Conservation (phyloP, 2,329 filamentous ascomycete genomes). For the Diaporthe velutina region DNA sequence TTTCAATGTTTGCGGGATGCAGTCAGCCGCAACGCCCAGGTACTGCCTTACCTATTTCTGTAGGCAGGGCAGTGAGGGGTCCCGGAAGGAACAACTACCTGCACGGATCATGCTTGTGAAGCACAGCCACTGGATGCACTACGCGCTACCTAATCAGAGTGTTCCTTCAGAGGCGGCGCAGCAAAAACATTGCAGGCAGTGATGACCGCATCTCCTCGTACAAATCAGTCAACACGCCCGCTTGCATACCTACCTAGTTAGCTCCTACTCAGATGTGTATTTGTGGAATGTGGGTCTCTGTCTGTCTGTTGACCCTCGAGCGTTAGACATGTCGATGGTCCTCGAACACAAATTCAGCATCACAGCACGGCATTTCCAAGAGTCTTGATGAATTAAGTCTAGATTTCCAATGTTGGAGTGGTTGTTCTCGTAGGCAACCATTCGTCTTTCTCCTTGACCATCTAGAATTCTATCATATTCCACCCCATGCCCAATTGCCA, state of each 20-base stretch:
- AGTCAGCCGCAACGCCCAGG: conserved; percentile 18
- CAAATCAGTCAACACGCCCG: not conserved
- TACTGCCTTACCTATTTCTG: not conserved
- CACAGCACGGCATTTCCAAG: no score
- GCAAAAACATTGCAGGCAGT: conserved; percentile 17
- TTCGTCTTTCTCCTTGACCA: not conserved
- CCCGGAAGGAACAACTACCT: conserved; percentile 19
- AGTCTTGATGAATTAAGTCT: not conserved
- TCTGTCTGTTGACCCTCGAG: not conserved
- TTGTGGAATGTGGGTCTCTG: not conserved
- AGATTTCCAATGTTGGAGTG: not conserved
- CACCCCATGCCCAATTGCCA: not conserved
- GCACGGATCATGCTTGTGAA: conserved; percentile 18
- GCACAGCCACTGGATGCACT: conserved; percentile 22
- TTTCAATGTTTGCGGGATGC: conserved; percentile 25
- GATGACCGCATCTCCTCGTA: not conserved
- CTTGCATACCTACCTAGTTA: not conserved
- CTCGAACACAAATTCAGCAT: not conserved
- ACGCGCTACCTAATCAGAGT: conserved; percentile 28
- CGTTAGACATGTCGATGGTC: not conserved
- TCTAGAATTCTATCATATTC: not conserved
- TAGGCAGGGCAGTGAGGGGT: not conserved
- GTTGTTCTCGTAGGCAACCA: not conserved
- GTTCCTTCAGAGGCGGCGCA: conserved; percentile 15
- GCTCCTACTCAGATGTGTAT: no score